Conservation (phyloP, 2,329 filamentous ascomycete species). For the Fusarium avenaceum region DNA sequence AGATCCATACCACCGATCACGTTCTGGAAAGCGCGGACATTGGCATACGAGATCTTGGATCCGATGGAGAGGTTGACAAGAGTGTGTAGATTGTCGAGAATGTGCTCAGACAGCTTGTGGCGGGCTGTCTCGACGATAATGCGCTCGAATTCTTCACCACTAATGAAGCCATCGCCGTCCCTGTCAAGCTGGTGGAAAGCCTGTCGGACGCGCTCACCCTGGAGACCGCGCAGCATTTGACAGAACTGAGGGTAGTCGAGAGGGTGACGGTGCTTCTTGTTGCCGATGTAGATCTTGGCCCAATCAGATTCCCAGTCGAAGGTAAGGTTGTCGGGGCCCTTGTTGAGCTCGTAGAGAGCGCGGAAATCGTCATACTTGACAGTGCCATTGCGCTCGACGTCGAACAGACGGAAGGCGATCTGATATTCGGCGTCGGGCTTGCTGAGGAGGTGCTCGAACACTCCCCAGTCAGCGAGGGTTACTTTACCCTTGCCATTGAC, state of each 20-base stretch:
- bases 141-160: constrained; percentile 94
- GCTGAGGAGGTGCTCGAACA: constrained; percentile 91
- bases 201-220: constrained; percentile 95
- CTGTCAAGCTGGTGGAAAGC: constrained; percentile 94
- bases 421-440: constrained; percentile 99
- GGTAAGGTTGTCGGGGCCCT: constrained; percentile 84
- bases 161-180: constrained; percentile 93
- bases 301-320: constrained; percentile 99
- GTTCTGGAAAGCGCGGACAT: constrained; percentile 97
- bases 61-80: constrained; percentile 94
- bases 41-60: constrained; percentile 97
- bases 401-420: constrained; percentile 97
- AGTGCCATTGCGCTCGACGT: constrained; percentile 83
- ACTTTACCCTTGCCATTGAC: constrained; percentile 79
- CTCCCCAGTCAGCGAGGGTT: constrained; percentile 86
- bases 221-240: constrained; percentile 95
- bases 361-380: constrained; percentile 94
- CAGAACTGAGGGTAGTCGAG: constrained; percentile 97
- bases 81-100: constrained; percentile 89
- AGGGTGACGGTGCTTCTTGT: constrained; percentile 86
- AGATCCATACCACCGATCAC: constrained; percentile 98
- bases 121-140: constrained; percentile 93
- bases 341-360: constrained; percentile 87
- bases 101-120: constrained; percentile 97
- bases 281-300: constrained; percentile 93